Evolutionary conservation across 306 rosid genomes (phyloP), one percentile per base, ranked within the genome.

Genomic region (Lathyrus aphaca): DNA sequence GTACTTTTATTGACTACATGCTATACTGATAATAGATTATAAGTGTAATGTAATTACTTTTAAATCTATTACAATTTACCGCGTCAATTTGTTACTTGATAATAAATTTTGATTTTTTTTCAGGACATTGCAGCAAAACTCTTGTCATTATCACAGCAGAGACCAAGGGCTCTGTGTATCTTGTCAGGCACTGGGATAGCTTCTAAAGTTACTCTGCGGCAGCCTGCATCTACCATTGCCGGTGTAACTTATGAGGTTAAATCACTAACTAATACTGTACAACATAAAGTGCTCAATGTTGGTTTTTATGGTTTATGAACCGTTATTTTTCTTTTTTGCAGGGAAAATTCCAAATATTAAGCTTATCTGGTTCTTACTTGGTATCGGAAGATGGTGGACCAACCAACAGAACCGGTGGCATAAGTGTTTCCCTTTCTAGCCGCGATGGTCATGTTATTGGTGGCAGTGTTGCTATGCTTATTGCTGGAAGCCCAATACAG

Each of bases 381-480:
- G 97, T 94, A 72, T 80, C 99, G 15, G 99, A 94, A 75, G 97
- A 90, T 61, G 95, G 96, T 14, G 95, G 95, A 15, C 89, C 99
- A 14, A 82, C 88, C 14, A 79, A 79, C 74, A 82, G 99, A 78
- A 91, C 88, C 0, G 99, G 99, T 7, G 99, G 99, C 19, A 25
- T 94, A 21, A 90, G 97, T 46, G 94, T 79, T 74, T 93, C 98
- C 46, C 96, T 93, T 25, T 82, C 89, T 66, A 86, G 88, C 60
- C 86, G 87, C 10, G 97, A 90, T 63, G 99, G 99, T 58, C 98
- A 85, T 67, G 94, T 93, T 72, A 49, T 93, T 74, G 98, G 98
- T 25, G 98, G 98, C 5, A 88, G 85, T 21, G 95, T 82, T 79
- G 95, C 92, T 5, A 57, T 73, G 80, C 97, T 94, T 67, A 87